These are phyloP conservation scores for Cornus controversa DNA, from an alignment of 148 eudicot genomes.

Conservation along the genomic window DNA sequence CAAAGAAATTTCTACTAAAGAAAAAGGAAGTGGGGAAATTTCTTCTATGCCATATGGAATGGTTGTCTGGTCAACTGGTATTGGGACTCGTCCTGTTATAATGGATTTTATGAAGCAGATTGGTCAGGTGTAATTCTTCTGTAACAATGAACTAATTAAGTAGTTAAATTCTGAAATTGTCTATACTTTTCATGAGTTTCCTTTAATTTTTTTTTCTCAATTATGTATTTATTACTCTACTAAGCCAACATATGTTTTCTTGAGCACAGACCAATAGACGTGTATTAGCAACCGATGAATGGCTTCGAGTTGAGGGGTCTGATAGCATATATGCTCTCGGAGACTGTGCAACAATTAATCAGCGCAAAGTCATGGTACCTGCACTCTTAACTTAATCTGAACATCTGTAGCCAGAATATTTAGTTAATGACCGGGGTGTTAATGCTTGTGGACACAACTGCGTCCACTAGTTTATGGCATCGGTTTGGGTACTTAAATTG, in stretches of 20 bases:
- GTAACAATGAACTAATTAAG: not conserved
- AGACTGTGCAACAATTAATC: conserved; percentile 55
- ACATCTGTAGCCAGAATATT: not conserved
- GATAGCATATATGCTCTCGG: conserved; percentile 47
- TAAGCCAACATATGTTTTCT: not conserved
- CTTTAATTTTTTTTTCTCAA: not conserved
- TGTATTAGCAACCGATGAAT: conserved; percentile 55
- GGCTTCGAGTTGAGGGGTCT: conserved; percentile 48
- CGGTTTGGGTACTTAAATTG: not conserved
- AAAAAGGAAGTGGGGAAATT: conserved; percentile 24
- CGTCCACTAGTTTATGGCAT: not conserved
- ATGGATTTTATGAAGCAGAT: conserved; percentile 64
- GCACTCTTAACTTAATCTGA: not conserved
- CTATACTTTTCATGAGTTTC: not conserved
- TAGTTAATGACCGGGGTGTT: not conserved
- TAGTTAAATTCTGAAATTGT: not conserved
- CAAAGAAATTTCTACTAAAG: conserved; percentile 46
- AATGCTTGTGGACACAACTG: not conserved
- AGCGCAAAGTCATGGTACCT: conserved; percentile 52
- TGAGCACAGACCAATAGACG: conserved; percentile 40
- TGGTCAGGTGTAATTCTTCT: conserved; percentile 41
- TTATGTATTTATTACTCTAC: not conserved
- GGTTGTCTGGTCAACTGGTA: conserved; percentile 68
- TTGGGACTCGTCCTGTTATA: conserved; percentile 60
- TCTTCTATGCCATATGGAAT: conserved; percentile 50